Evolutionary conservation across 31 red algal genomes (phyloP), one percentile per base, ranked within the genome.

Genomic region (Endocladia muricata): DNA sequence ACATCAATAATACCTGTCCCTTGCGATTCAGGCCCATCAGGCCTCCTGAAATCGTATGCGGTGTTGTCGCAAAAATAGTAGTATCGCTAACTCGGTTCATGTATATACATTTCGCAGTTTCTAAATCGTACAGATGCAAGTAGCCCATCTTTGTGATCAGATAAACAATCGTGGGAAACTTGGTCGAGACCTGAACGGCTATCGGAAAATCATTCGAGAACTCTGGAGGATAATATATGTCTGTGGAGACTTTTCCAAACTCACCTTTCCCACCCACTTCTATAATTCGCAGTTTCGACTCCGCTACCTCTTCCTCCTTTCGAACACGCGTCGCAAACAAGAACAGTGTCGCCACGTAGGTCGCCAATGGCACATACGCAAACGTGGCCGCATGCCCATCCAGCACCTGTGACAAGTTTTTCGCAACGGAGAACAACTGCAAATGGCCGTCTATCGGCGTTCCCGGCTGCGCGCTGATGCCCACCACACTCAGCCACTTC

Each of bases 81-180:
- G 88, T 88, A 9, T 91, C 83, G 29, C 65, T 81, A 33, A 99
- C 80, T 28, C 91, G 88, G 75, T 95, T 93, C 89, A 82, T 91
- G 73, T 93, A 95, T 0, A 99, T 70, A 68, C 80, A 90, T 55
- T 84, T 93, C 56, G 76, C 96, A 19, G 83, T 84, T 38, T 92
- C 88, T 17, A 95, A 35, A 55, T 99, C 96, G 47, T 89, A 99
- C 37, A 93, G 41, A 57, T 99, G 92, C 25, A 95, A 30, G 47
- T 93, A 95, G 79, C 96, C 96, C 65, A 93, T 88, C 55, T 90
- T 92, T 3, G 96, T 95, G 31, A 95, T 73, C 22, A 99, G 58
- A 60, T 88, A 93, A 35, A 89, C 79, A 37, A 99, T 47, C 29
- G 80, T 72, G 2, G 95, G 67, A 31, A 79, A 94, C 67, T 86